Evolutionary conservation across 1,139 yeast genomes (phyloP).

Genomic region (Pichia cactophila): DNA sequence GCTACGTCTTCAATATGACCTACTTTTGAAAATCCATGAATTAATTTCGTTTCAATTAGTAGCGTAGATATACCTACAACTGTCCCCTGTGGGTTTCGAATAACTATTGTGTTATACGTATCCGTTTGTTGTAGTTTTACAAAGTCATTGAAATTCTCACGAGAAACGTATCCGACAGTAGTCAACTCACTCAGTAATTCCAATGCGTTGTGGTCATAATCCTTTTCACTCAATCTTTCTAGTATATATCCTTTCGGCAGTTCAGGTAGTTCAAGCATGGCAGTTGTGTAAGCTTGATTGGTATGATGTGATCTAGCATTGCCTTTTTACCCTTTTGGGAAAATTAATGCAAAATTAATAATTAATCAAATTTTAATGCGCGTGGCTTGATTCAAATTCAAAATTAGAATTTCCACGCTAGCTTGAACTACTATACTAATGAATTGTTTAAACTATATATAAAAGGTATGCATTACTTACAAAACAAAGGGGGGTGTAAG

Average conservation of each 20-base stretch:
- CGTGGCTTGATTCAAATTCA: too few species aligned
- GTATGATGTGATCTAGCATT: not conserved
- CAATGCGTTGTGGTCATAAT: slow-evolving; percentile 37
- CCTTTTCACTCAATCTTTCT: not conserved
- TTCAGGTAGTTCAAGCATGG: slow-evolving; percentile 18
- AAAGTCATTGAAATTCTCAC: slow-evolving; percentile 32
- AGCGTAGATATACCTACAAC: slow-evolving; percentile 44
- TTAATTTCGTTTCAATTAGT: slow-evolving; percentile 54
- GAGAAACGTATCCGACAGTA: slow-evolving; percentile 47
- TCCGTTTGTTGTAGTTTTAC: slow-evolving; percentile 25
- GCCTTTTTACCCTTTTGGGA: not conserved
- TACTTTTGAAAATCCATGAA: slow-evolving; percentile 74
- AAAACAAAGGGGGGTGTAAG: not conserved
- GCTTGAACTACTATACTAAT: too few species aligned
- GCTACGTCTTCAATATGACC: slow-evolving; percentile 97
- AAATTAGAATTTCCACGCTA: too few species aligned
- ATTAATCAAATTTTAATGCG: too few species aligned
- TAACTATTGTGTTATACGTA: slow-evolving; percentile 51
- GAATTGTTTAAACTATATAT: not conserved
- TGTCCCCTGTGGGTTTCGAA: slow-evolving; percentile 24
- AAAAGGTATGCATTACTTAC: not conserved
- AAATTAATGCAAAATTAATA: too few species aligned
- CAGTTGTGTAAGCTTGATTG: not conserved
- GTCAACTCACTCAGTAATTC: slow-evolving; percentile 50
- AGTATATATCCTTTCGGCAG: slow-evolving; percentile 45